phyloP scores from a whole-genome alignment of 1,284 basidiomycete species.

The Wolfiporia cocos region DNA sequence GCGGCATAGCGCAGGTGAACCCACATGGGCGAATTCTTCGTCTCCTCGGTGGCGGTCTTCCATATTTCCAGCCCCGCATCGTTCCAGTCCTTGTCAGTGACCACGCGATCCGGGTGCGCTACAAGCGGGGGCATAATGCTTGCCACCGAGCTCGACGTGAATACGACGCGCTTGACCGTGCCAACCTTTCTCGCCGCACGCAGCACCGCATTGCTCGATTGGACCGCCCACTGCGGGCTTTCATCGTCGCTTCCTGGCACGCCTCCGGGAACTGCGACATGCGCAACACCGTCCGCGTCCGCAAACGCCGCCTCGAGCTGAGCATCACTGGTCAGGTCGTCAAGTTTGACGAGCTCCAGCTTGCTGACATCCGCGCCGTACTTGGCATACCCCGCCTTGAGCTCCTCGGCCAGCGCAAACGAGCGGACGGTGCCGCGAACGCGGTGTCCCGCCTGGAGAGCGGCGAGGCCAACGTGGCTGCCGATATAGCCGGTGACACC shows the following conservation, averaged over 20 bases:
- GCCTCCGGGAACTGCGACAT: not conserved
- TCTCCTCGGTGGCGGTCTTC: not conserved
- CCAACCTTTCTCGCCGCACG: not conserved
- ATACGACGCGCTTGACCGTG: not conserved
- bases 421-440: not conserved
- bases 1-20: not conserved
- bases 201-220: not conserved
- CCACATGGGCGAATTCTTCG: not conserved
- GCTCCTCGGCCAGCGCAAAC: not conserved
- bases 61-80: not conserved
- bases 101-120: not conserved
- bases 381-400: not conserved
- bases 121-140: not conserved
- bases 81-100: not conserved
- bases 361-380: not conserved
- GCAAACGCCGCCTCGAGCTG: not conserved
- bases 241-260: not conserved
- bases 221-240: not conserved
- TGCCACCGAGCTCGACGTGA: not conserved
- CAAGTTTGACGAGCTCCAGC: not conserved
- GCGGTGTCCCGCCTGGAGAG: conserved; percentile 1
- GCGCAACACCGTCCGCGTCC: not conserved
- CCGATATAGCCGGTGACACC: conserved; percentile 1
- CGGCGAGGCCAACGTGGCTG: not conserved
- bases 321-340: not conserved